These are phyloP conservation scores for Colletotrichum lupini DNA, from an alignment of 2,329 filamentous ascomycete species.

Conservation along the genomic window DNA sequence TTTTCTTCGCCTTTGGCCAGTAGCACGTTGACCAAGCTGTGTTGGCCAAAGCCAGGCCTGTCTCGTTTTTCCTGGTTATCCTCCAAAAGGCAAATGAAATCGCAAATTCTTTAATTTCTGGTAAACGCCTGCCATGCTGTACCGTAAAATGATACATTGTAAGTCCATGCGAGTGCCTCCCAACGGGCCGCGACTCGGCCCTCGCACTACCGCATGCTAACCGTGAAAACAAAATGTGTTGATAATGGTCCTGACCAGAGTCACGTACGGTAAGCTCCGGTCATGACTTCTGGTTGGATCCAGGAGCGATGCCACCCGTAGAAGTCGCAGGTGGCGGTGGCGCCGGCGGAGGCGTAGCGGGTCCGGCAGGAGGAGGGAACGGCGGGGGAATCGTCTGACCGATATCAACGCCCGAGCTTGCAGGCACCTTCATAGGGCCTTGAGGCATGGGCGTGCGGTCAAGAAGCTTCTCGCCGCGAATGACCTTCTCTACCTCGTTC, in stretches of 20 bases:
- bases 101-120: slow-evolving; percentile 20
- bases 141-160: slow-evolving; percentile 33
- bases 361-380: slow-evolving; percentile 19
- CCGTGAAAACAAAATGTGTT: background rate
- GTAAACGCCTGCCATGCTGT: slow-evolving; percentile 35
- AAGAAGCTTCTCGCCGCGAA: slow-evolving; percentile 84
- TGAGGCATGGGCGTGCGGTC: slow-evolving; percentile 75
- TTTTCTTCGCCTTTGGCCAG: background rate
- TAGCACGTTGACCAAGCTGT: background rate
- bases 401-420: slow-evolving; percentile 10
- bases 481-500: slow-evolving; percentile 89
- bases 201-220: slow-evolving; percentile 16
- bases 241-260: background rate
- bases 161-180: slow-evolving; percentile 13
- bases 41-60: background rate
- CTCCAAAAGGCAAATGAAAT: slow-evolving; percentile 17
- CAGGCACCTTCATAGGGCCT: slow-evolving; percentile 51
- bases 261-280: background rate
- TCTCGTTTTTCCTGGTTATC: background rate
- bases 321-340: slow-evolving; percentile 31
- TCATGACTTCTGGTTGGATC: slow-evolving; percentile 26
- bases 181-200: slow-evolving; percentile 11
- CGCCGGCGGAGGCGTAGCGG: slow-evolving; percentile 22
- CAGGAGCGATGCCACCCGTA: slow-evolving; percentile 8
- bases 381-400: slow-evolving; percentile 25